phyloP scores from a whole-genome alignment of 495 filamentous ascomycete genomes.

The Oleoguttula mirabilis region DNA sequence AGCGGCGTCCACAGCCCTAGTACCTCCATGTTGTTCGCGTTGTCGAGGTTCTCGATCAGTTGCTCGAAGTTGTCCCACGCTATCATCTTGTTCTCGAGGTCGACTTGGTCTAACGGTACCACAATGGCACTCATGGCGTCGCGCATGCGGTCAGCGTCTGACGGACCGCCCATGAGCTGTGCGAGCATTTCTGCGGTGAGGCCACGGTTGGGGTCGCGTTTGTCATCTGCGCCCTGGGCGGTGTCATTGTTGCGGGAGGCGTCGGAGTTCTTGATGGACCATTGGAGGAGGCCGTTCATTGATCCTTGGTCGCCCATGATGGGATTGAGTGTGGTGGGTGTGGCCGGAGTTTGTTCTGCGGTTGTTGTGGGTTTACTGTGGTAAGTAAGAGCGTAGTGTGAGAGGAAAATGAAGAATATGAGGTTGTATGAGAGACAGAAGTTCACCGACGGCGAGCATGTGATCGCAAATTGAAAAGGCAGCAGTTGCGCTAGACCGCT shows the following conservation, averaged over 20 bases:
- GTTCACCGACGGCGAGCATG: too few species aligned
- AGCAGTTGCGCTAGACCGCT: too few species aligned
- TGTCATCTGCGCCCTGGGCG: conserved; percentile 23
- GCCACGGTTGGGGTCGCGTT: conserved; percentile 35
- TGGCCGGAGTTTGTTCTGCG: too few species aligned
- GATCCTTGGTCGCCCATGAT: conserved; percentile 37
- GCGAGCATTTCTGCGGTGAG: conserved; percentile 57
- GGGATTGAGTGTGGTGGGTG: background rate
- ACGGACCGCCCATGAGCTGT: conserved; percentile 65
- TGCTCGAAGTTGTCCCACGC: conserved; percentile 97
- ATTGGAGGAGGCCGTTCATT: conserved; percentile 78
- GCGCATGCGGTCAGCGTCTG: conserved; percentile 82
- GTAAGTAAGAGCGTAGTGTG: too few species aligned
- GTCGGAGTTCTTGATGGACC: conserved; percentile 74
- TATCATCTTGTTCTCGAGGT: conserved; percentile 63
- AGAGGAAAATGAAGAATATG: too few species aligned
- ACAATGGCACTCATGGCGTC: conserved; percentile 63
- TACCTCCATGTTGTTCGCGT: conserved; percentile 78
- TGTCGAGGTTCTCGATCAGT: conserved; percentile 82
- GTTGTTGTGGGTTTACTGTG: too few species aligned
- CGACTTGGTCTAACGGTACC: conserved; percentile 39
- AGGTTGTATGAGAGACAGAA: too few species aligned
- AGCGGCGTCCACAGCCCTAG: conserved; percentile 73
- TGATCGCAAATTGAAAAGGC: too few species aligned
- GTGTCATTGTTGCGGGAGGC: conserved; percentile 27